phyloP scores from a whole-genome alignment of 371 early-diverging fungal genomes.

The Mucor indicus region DNA sequence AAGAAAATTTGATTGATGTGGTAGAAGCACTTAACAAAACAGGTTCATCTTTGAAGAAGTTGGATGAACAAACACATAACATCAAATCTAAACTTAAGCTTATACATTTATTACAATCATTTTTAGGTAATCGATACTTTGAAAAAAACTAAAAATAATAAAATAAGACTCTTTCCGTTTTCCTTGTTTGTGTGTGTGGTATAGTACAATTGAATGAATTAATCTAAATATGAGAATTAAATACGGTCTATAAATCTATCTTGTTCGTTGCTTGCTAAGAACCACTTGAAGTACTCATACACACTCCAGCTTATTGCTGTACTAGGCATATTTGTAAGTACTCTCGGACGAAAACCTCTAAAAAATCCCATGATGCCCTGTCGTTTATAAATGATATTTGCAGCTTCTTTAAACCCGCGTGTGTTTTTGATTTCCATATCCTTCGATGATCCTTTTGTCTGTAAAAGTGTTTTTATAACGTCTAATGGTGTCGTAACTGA shows the following conservation, averaged over 20 bases:
- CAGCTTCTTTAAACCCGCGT: slow-evolving; percentile 70
- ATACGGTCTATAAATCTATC: slow-evolving; percentile 17
- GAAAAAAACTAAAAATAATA: slow-evolving; percentile 1
- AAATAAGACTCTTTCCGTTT: neutral
- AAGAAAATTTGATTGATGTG: slow-evolving; percentile 28
- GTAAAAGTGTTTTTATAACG: slow-evolving; percentile 90
- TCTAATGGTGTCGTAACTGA: slow-evolving; percentile 91
- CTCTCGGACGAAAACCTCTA: slow-evolving; percentile 77
- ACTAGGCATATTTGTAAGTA: slow-evolving; percentile 87
- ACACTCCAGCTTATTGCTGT: slow-evolving; percentile 96
- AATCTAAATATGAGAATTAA: slow-evolving; percentile 2
- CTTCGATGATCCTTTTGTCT: slow-evolving; percentile 76
- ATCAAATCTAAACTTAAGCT: slow-evolving; percentile 4
- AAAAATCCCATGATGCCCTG: slow-evolving; percentile 80
- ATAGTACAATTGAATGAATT: too few species aligned
- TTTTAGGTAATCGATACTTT: slow-evolving; percentile 10
- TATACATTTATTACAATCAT: slow-evolving; percentile 7
- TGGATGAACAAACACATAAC: slow-evolving; percentile 1
- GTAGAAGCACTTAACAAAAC: slow-evolving; percentile 17
- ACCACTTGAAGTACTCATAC: slow-evolving; percentile 86
- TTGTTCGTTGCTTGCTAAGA: slow-evolving; percentile 15
- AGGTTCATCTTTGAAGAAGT: slow-evolving; percentile 6
- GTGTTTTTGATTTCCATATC: slow-evolving; percentile 70
- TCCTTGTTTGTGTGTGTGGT: neutral
- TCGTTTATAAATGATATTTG: slow-evolving; percentile 69